phyloP scores from a whole-genome alignment of 192 early-diverging fungal species.

The Entomortierella lignicola region DNA sequence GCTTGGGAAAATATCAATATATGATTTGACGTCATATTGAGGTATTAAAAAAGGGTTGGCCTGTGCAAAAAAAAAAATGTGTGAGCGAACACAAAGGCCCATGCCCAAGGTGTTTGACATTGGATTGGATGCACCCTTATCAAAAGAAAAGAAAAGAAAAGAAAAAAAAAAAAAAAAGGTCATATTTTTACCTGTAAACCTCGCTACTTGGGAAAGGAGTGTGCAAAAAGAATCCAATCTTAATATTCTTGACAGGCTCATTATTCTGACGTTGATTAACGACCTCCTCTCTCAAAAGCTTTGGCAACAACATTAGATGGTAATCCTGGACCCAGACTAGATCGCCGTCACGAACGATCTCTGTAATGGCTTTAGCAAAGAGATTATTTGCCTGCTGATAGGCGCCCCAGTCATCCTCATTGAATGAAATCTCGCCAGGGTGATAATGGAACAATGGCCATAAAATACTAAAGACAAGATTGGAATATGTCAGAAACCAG shows the following conservation, averaged over 20 bases:
- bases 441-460: slow-evolving; percentile 99
- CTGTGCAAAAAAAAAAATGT: not conserved
- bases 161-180: not conserved
- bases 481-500: not conserved
- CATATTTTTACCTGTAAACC: slow-evolving; percentile 81
- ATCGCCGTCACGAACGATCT: slow-evolving; percentile 90
- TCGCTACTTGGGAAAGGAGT: slow-evolving; percentile 98
- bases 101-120: not conserved
- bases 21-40: slow-evolving; percentile 1
- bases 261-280: slow-evolving; percentile 34
- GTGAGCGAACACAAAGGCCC: not conserved
- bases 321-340: slow-evolving; percentile 96
- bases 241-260: slow-evolving; percentile 74
- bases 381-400: slow-evolving; percentile 92
- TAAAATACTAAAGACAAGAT: slow-evolving; percentile 74
- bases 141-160: not conserved
- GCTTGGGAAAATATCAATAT: not conserved
- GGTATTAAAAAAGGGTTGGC: not conserved
- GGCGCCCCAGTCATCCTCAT: slow-evolving; percentile 93
- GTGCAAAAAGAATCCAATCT: slow-evolving; percentile 99
- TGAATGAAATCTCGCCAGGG: slow-evolving; percentile 97
- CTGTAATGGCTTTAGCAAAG: slow-evolving; percentile 93
- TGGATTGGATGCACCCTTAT: not conserved
- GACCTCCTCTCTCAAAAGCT: slow-evolving; percentile 80
- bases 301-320: slow-evolving; percentile 97